Evolutionary conservation across 164 flowering plant species (phyloP), one percentile per base, ranked within the genome.

Genomic region (Houttuynia cordata): DNA sequence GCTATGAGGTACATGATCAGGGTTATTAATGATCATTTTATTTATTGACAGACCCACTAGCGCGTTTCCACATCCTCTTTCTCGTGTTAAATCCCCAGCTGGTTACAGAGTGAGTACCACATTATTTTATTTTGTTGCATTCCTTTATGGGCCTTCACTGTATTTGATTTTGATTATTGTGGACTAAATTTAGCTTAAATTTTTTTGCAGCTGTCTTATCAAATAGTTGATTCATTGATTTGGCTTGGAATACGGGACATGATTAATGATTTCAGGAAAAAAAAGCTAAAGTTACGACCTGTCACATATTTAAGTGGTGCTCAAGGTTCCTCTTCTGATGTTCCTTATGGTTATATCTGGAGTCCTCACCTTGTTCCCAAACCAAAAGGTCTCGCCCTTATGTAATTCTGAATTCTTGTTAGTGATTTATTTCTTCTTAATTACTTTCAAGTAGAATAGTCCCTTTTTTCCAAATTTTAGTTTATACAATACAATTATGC

Each of bases 351-450:
- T 60, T 94, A 94, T 63, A 88, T 94, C 56, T 94, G 99, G 99
- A 91, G 97, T 68, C 97, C 99, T 56, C 96, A 91, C 59, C 99
- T 94, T 78, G 99, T 91, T 73, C 99, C 99, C 59, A 94, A 94
- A 79, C 99, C 99, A 71, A 94, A 91, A 94, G 99, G 99, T 94
- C 19, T 40, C 66, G 37, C 30, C 14, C 57, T 52, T 65, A 23
- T 39, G 53, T n/a, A 47, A 51, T 20, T 59, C 42, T 40, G 37
- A 30, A 30, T 30, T 6, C 37, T 30, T 30, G 37, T 30, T 30
- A 6, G 6, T 6, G 37, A 30, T 30, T 2, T 2, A 30, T 30
- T 2, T 30, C 6, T 30, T 2, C 37, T 30, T 30, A 30, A 30
- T 30, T 30, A 30, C 37, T 30, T 30, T 2, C 37, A 30, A 2